A percentile compares a stretch with the other conserved stretches of the same genome.
Evolutionary conservation across 2,329 filamentous ascomycete genomes (phyloP).

Genomic region (Trichoderma breve): DNA sequence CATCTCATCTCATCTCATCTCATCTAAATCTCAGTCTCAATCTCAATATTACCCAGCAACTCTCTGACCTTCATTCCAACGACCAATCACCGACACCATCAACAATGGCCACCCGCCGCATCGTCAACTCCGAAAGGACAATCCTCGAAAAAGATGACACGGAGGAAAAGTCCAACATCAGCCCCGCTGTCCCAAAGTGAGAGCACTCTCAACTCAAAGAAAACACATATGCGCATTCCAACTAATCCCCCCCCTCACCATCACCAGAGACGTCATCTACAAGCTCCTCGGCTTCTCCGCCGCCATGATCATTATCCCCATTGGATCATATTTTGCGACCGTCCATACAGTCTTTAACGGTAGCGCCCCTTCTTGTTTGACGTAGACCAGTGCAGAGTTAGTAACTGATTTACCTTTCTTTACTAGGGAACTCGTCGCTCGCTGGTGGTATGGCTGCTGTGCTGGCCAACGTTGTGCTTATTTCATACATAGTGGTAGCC

Average conservation of each 20-base stretch:
- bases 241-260: constrained; percentile 33
- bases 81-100: constrained; percentile 17
- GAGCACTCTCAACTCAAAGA: constrained; percentile 35
- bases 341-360: constrained; percentile 76
- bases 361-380: constrained; percentile 35
- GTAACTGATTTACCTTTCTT: constrained; percentile 14
- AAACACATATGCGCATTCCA: not conserved
- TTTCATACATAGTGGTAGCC: constrained; percentile 88
- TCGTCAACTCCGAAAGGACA: constrained; percentile 63
- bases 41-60: not conserved
- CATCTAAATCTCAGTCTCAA: not conserved
- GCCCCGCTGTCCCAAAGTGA: constrained; percentile 81
- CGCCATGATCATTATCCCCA: constrained; percentile 84
- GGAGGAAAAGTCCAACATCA: constrained; percentile 64
- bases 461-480: constrained; percentile 85
- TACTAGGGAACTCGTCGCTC: constrained; percentile 78
- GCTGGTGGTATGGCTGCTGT: constrained; percentile 83
- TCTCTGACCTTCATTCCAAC: not conserved
- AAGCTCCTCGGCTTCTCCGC: constrained; percentile 89
- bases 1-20: not conserved
- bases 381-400: not conserved
- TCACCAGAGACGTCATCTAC: constrained; percentile 70
- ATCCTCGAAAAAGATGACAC: constrained; percentile 59
- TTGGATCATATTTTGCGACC: constrained; percentile 84
- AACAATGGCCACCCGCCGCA: constrained; percentile 69